phyloP scores from a whole-genome alignment of 257 asterid species.

The Coffea canephora region DNA sequence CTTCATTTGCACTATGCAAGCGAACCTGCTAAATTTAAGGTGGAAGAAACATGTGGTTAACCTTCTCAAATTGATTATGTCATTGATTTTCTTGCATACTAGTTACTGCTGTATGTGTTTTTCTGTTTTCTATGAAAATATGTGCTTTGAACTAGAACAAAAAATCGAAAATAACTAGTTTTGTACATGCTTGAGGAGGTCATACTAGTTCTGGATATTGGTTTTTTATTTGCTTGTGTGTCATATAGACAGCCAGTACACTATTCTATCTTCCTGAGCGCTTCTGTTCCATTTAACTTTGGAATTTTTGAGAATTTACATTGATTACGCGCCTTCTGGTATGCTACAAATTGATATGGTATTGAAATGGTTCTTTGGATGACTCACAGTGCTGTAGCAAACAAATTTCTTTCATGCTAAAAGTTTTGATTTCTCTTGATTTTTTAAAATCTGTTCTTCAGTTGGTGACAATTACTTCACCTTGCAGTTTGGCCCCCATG shows the following conservation, averaged over 20 bases:
- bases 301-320: neutral
- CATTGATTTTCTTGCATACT: neutral
- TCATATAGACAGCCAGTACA: neutral
- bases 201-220: neutral
- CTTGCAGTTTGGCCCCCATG: slow-evolving; percentile 88
- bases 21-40: neutral
- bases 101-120: neutral
- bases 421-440: neutral
- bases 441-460: neutral
- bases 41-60: neutral
- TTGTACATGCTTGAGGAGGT: neutral
- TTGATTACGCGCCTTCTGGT: neutral
- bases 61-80: neutral
- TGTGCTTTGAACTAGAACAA: neutral
- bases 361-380: neutral
- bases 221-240: neutral
- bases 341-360: neutral
- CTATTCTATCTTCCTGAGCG: neutral
- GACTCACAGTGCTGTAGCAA: neutral
- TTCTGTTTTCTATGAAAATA: neutral
- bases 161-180: neutral
- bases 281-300: neutral
- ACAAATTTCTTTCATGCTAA: neutral
- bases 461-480: neutral
- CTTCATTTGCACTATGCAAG: neutral